Evolutionary conservation across 2,329 filamentous ascomycete genomes (phyloP), one percentile per base, ranked within the genome.

Genomic region (Nigrospora osmanthi): DNA sequence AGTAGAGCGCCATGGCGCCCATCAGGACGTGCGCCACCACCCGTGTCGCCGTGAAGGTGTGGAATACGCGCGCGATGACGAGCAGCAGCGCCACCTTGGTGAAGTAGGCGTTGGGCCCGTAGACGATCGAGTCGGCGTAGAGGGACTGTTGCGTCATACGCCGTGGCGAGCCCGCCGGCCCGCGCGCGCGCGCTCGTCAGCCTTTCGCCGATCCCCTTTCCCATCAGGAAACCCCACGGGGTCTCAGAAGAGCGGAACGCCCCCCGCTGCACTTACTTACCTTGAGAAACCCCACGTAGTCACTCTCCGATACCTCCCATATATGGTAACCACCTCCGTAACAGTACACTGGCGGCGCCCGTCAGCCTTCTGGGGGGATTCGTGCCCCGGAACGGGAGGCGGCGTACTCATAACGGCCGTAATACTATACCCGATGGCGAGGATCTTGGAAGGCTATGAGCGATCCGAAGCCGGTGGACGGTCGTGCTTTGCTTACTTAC

Each of bases 201-300:
- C 23, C n/a, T 28, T 28, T 28, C 23, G 2, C 7, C 2, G 23
- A 4, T 7, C 23, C 7, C 23, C 5, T 28, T 6, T 10, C 5
- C 23, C 23, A 6, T 7, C 23, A 23, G 4, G 4, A 4, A 4
- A 4, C 23, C 23, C 2, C 23, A 4, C 23, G 23, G 7, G 23
- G 23, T 6, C 23, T 7, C 23, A 10, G 23, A 6, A 6, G 23
- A 28, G 10, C 5, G 23, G 23, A 7, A 7, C 7, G 7, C 4
- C 4, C 19, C 19, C 19, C 7, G 7, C 19, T 7, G 19, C 19
- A 23, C 6, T 4, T 9, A 35, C 40, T 15, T 35, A n/a, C 40
- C 40, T 42, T 42, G 40, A 42, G 40, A 36, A 42, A 42, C 6
- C 40, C 40, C 12, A 35, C 40, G n/a, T 42, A 42, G 5, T 42